Percentiles rank a stretch among this genome's conserved stretches.
Conservation (phyloP, 208 protist genomes). For the Trichomonas gallinae region DNA sequence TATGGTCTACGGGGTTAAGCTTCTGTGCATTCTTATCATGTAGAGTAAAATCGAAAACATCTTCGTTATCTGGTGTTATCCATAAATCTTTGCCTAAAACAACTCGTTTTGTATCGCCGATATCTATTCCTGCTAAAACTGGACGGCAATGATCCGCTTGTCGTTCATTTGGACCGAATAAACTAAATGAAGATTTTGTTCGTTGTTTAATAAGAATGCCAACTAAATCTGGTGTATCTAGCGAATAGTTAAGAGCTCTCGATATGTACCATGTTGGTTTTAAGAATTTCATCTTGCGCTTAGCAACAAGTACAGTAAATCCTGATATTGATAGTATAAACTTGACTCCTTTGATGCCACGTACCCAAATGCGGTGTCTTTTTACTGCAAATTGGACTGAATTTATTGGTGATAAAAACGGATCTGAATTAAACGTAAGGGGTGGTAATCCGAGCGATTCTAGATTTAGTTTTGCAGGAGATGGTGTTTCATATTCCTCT, state of each 20-base stretch:
- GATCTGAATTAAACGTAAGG: background rate
- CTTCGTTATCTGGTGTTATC: background rate
- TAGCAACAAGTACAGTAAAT: background rate
- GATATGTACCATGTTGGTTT: conserved; percentile 9
- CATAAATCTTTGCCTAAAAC: background rate
- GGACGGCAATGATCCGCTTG: background rate
- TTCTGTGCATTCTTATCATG: background rate
- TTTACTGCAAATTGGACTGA: background rate
- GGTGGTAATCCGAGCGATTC: background rate
- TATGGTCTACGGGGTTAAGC: background rate
- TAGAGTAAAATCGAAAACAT: background rate
- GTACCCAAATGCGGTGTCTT: background rate
- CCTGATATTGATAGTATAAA: background rate
- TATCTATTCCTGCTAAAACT: background rate
- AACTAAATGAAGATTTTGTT: background rate
- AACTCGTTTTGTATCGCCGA: background rate
- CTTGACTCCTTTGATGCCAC: background rate
- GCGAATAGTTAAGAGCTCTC: background rate
- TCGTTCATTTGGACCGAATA: background rate
- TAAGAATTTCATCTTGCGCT: conserved; percentile 3
- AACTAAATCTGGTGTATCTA: background rate
- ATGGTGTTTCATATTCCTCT: background rate
- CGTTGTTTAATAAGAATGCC: background rate
- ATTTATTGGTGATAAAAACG: background rate
- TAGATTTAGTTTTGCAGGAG: background rate